phyloP scores from a whole-genome alignment of 306 rosid genomes.

The Hylodesmum podocarpum region DNA sequence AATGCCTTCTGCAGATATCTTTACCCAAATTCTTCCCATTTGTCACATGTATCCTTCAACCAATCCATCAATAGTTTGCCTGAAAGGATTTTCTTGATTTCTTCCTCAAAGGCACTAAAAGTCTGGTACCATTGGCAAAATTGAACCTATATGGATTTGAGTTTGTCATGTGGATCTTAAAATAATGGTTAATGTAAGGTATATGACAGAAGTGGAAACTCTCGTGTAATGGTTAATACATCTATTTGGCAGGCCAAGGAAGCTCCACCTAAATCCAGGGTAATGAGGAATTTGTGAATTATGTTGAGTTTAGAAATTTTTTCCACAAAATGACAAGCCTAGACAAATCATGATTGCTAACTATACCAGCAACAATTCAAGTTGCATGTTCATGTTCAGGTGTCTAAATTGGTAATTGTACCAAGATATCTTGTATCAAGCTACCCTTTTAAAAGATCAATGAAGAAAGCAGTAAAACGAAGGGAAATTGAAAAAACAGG shows the following conservation, averaged over 20 bases:
- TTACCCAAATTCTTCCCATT: neutral
- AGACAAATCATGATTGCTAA: neutral
- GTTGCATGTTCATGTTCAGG: neutral
- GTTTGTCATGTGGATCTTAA: neutral
- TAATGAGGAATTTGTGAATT: neutral
- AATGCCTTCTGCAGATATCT: neutral
- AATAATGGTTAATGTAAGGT: neutral
- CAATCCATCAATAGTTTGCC: neutral
- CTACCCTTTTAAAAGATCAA: neutral
- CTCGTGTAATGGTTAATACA: neutral
- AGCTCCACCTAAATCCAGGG: too few species aligned
- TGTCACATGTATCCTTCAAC: neutral
- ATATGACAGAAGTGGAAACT: neutral
- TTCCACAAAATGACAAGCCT: neutral
- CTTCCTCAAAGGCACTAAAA: neutral
- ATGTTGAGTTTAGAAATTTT: neutral
- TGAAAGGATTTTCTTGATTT: neutral
- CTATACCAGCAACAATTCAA: neutral
- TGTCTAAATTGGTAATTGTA: neutral
- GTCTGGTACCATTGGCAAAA: neutral
- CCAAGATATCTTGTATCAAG: neutral
- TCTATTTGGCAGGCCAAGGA: neutral
- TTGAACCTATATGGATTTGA: neutral
- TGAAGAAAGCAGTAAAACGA: neutral
- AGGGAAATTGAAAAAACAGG: neutral